These are phyloP conservation scores for Paraurostyla sp. DNA, from an alignment of 73 alveolate species.

Conservation along the genomic window DNA sequence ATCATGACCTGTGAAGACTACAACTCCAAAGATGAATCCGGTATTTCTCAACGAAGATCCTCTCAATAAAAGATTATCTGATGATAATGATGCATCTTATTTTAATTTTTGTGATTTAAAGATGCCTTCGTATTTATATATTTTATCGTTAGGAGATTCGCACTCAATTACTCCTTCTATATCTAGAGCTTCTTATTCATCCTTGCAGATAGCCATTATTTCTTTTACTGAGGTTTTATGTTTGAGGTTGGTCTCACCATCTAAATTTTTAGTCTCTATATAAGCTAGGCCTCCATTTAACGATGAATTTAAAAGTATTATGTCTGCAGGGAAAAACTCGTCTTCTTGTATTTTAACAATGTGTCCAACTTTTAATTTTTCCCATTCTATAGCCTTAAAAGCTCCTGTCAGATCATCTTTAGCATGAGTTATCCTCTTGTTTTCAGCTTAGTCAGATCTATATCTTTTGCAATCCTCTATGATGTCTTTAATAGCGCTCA, in stretches of 20 bases:
- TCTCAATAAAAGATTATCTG: conserved; percentile 78
- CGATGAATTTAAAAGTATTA: conserved; percentile 59
- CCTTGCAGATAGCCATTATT: not conserved
- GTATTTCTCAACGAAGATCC: conserved; percentile 86
- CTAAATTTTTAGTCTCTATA: conserved; percentile 98
- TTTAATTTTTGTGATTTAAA: not conserved
- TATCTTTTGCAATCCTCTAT: conserved; percentile 92
- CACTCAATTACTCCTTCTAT: conserved; percentile 2
- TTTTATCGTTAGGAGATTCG: conserved; percentile 25
- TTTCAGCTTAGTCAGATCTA: conserved; percentile 89
- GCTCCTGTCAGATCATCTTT: not conserved
- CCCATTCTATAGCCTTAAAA: conserved; percentile 77
- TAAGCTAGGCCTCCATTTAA: conserved; percentile 80
- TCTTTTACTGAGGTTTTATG: conserved; percentile 84
- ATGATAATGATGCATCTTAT: conserved; percentile 19
- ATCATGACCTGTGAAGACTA: conserved; percentile 89
- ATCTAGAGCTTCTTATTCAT: not conserved
- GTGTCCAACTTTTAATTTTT: conserved; percentile 86
- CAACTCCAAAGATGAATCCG: conserved; percentile 84
- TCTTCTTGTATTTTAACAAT: conserved; percentile 70
- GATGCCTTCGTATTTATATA: conserved; percentile 29
- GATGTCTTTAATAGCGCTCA: conserved; percentile 94
- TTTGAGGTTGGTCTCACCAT: conserved; percentile 98
- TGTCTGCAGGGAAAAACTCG: conserved; percentile 65
- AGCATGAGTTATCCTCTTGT: conserved; percentile 45